These are phyloP conservation scores for Colletotrichum sp. DNA, from an alignment of 2,329 filamentous ascomycete genomes.

Conservation along the genomic window DNA sequence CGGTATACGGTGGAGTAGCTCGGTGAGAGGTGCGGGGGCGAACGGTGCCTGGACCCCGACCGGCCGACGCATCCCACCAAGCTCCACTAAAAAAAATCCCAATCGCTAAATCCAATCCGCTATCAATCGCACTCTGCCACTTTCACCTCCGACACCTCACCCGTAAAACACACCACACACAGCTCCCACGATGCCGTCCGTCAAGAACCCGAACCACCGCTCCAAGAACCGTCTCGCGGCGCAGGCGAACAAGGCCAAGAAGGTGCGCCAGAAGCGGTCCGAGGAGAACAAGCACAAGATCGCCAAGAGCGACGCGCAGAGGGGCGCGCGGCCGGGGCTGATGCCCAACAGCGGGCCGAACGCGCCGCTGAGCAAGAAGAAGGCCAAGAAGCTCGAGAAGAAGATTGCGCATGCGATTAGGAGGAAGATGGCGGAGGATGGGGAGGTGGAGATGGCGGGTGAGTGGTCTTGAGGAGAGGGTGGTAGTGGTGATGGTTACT, in stretches of 20 bases:
- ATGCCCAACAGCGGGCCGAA: slow-evolving; percentile 62
- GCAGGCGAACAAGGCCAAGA: slow-evolving; percentile 48
- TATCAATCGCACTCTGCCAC: not conserved
- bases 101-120: not conserved
- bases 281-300: slow-evolving; percentile 42
- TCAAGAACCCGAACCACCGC: slow-evolving; percentile 63
- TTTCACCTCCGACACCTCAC: not conserved
- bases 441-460: slow-evolving; percentile 57
- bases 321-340: slow-evolving; percentile 58
- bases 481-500: not conserved
- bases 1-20: not conserved
- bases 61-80: slow-evolving; percentile 1
- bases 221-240: slow-evolving; percentile 59
- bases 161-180: not conserved
- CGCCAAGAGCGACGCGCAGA: slow-evolving; percentile 46
- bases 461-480: not conserved
- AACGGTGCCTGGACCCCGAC: not conserved
- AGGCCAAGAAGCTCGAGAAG: slow-evolving; percentile 60
- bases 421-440: slow-evolving; percentile 56
- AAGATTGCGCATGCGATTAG: slow-evolving; percentile 56
- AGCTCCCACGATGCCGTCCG: slow-evolving; percentile 51
- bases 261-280: slow-evolving; percentile 46
- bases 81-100: slow-evolving; percentile 16
- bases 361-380: slow-evolving; percentile 57
- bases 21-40: not conserved